These are phyloP conservation scores for Paracoccidioides lutzii DNA, from an alignment of 2,329 filamentous ascomycete genomes.

Conservation along the genomic window DNA sequence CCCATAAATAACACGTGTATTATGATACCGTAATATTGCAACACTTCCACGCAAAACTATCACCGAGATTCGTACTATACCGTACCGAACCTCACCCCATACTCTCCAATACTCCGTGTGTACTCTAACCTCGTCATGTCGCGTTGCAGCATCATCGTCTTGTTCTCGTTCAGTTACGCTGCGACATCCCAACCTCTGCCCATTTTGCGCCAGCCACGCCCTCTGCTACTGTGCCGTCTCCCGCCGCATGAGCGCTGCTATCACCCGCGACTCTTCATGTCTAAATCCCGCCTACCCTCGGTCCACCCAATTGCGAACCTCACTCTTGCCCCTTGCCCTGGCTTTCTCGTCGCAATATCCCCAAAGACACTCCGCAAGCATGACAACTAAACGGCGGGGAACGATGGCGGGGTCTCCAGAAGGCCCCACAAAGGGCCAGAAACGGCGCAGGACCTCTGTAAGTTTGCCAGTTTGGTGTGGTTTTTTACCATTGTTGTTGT, in stretches of 20 bases:
- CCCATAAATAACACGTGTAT: too few relatives aligned
- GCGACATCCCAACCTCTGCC: constrained; percentile 4
- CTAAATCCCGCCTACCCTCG: neutral
- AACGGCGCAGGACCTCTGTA: constrained; percentile 12
- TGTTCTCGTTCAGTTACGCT: neutral
- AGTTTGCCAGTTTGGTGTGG: neutral
- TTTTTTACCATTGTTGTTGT: neutral
- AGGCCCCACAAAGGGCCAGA: constrained; percentile 7
- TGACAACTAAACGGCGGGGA: constrained; percentile 37
- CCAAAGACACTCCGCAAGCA: constrained; percentile 7
- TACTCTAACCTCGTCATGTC: neutral
- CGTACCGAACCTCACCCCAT: neutral
- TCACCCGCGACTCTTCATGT: neutral
- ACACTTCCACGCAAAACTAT: too few relatives aligned
- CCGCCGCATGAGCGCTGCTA: neutral
- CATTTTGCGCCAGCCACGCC: constrained; percentile 21
- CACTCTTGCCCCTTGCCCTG: neutral
- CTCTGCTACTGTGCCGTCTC: neutral
- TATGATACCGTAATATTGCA: too few relatives aligned
- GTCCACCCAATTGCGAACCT: neutral
- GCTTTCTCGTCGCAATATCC: neutral
- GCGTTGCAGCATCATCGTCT: neutral
- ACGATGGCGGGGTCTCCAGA: constrained; percentile 19
- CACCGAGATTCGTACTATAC: neutral
- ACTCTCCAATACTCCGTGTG: too few relatives aligned